These are phyloP conservation scores for Rhododendron griersonianum DNA, from an alignment of 148 eudicot species.

Conservation along the genomic window DNA sequence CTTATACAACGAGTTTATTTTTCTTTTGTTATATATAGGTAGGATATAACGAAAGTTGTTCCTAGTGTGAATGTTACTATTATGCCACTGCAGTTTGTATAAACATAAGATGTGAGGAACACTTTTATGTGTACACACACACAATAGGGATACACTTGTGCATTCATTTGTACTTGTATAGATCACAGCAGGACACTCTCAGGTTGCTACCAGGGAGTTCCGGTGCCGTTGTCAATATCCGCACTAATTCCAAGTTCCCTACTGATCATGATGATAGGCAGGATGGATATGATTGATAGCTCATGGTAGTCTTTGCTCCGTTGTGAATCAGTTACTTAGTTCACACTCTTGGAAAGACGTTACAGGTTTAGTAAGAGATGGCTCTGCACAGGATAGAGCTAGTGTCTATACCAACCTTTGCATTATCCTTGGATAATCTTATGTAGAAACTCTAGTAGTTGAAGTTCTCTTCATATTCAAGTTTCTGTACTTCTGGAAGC, in stretches of 20 bases:
- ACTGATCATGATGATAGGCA: neutral
- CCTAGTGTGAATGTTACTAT: neutral
- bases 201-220: neutral
- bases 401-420: neutral
- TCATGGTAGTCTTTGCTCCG: neutral
- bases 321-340: neutral
- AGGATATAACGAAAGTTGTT: too few species aligned
- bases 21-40: too few species aligned
- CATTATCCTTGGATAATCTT: neutral
- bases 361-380: neutral
- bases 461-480: too few species aligned
- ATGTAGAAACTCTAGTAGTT: neutral
- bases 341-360: neutral
- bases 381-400: neutral
- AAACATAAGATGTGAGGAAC: neutral
- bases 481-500: too few species aligned
- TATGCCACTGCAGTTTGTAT: neutral
- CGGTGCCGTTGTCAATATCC: neutral
- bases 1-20: neutral
- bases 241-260: neutral
- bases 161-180: too few species aligned
- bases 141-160: too few species aligned
- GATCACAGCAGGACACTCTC: neutral
- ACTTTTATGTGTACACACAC: neutral
- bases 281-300: neutral